Base-by-base conservation (phyloP, 495 filamentous ascomycete genomes). In the Durotheca rogersii region DNA sequence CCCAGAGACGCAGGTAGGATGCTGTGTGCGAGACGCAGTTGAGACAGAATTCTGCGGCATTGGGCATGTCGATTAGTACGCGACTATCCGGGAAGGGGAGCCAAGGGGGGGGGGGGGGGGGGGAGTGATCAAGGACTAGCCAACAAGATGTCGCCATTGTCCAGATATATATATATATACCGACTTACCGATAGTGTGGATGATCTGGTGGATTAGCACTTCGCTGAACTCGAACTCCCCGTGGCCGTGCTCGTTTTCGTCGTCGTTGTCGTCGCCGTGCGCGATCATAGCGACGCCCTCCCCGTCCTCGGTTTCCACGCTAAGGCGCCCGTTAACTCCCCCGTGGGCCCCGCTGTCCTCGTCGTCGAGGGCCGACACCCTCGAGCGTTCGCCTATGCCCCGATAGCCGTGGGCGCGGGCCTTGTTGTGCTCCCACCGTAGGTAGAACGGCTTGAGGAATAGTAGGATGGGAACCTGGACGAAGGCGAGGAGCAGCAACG, bases 11-110 rank as follows among this genome's bases (percentile, higher is more conserved):
- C 31, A 99, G 86, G 72, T 99, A 99, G 4, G 94, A 97, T 7
- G 93, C 93, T 3, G 93, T 99, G 72, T 99, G 93, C 4, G 93
- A 97, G 59, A 99, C 92, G 73, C 90, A 96, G 74, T 97, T 97
- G 56, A 99, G 80, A 70, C 93, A 97, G 74, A 99, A 99, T 76
- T 98, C 93, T 89, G 44, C n/a, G n/a, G n/a, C 23, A 42, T 14
- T 23, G 1, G 12, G 25, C n/a, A 34, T 45, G n/a, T n/a, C n/a
- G 9, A 32, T 51, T 32, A 57, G 53, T 33, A 46, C 7, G 5
- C 11, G 3, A 38, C 19, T 12, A 6, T n/a, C n/a, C n/a, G n/a
- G n/a, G n/a, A n/a, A n/a, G n/a, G n/a, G n/a, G n/a, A n/a, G n/a
- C n/a, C n/a, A n/a, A n/a, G n/a, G n/a, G n/a, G n/a, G n/a, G n/a